Conservation (phyloP, 768 basidiomycete genomes). For the Exsudoporus frostii region DNA sequence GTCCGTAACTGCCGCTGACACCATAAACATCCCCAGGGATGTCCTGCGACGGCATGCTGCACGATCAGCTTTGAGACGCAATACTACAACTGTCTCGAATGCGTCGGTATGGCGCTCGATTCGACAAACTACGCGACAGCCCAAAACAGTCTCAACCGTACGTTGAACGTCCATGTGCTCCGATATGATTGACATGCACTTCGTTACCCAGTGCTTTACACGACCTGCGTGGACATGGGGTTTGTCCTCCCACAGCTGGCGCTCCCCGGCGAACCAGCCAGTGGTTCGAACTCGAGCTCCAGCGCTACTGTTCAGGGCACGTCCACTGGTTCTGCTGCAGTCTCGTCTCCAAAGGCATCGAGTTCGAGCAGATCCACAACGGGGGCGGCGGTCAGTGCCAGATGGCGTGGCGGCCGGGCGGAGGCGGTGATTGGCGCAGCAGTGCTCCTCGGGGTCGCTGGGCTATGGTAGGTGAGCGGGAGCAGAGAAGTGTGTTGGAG, state of each 20-base stretch:
- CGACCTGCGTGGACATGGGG: slow-evolving; percentile 26
- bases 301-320: neutral
- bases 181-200: neutral
- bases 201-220: slow-evolving; percentile 17
- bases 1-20: neutral
- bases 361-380: neutral
- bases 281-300: slow-evolving; percentile 9
- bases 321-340: neutral
- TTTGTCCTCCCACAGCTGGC: slow-evolving; percentile 22
- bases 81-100: slow-evolving; percentile 43
- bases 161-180: slow-evolving; percentile 4
- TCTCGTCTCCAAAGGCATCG: neutral
- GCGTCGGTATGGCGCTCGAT: slow-evolving; percentile 31
- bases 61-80: slow-evolving; percentile 35
- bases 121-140: slow-evolving; percentile 26
- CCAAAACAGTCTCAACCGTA: slow-evolving; percentile 37
- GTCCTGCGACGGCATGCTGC: slow-evolving; percentile 37
- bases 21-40: slow-evolving; percentile 18
- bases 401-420: neutral
- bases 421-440: slow-evolving; percentile 3
- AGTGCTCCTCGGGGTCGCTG: slow-evolving; percentile 5
- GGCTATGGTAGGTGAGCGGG: slow-evolving; percentile 8
- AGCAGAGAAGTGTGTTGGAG: neutral
- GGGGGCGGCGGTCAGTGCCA: neutral
- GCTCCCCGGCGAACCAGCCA: slow-evolving; percentile 26